Base-by-base conservation (phyloP, 2,329 filamentous ascomycete species). In the Pseudocercospora musae region DNA sequence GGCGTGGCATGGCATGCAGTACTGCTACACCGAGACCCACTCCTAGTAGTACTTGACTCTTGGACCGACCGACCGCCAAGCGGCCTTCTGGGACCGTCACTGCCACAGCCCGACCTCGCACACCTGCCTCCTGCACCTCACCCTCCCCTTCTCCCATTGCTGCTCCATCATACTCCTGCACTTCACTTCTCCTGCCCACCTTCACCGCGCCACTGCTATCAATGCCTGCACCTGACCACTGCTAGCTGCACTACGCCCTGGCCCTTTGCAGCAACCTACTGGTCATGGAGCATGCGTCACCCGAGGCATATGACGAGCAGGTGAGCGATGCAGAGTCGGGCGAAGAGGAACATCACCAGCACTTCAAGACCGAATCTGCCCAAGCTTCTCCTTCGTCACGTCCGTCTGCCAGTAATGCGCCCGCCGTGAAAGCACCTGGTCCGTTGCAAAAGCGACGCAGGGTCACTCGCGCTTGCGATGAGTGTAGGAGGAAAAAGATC, bases 381-480 rank as follows among this genome's bases (percentile, higher is more conserved):
- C 64, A 68, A 20, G 61, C 67, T 20, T 72, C 72, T 55, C 71
- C 72, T 4, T 63, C 63, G 11, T 44, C 60, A 52, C 58, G 59
- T 50, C 57, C 27, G 25, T 64, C 62, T 13, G 62, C 59, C 57
- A 66, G 62, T 42, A 68, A 59, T 62, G 64, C 62, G 49, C 60
- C 64, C 18, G 58, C 58, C 33, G 63, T 65, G 15, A 74, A 73
- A 56, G 49, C 68, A 9, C 53, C 65, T 21, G 64, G 64, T 10
- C 72, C 73, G 31, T 60, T 74, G 33, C 73, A 76, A 66, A 96
- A 96, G 75, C 83, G 92, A 61, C 90, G 89, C 4, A 94, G 96
- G 75, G 91, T 96, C 3, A 96, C 92, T 4, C 85, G 92, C 49
- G 92, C 92, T 3, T 96, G 92, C 72, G 92, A 96, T 73, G 91